A percentile compares a stretch with the other conserved stretches of the same genome.
Conservation (phyloP, 2,329 filamentous ascomycete genomes). For the Fusarium scirpi region DNA sequence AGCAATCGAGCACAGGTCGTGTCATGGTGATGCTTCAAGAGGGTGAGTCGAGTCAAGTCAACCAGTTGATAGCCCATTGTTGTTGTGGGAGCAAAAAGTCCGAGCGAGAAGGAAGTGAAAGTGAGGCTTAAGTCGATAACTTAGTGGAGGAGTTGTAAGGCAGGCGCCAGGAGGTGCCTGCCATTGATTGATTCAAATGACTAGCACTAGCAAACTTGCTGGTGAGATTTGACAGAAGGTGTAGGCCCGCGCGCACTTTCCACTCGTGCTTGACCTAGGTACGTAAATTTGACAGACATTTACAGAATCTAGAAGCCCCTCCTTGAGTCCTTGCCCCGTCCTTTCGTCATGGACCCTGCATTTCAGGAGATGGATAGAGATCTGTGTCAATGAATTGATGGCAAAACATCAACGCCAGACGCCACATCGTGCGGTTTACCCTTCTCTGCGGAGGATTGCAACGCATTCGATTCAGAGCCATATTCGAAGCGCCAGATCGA, state of each 20-base stretch:
- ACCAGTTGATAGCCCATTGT: neutral
- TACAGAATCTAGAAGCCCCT: constrained; percentile 22
- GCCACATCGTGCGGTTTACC: constrained; percentile 29
- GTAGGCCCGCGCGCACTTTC: neutral
- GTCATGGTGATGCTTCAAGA: constrained; percentile 22
- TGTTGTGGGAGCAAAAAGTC: constrained; percentile 8
- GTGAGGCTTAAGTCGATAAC: constrained; percentile 10
- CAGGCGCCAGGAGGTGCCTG: neutral
- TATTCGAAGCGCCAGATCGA: constrained; percentile 15
- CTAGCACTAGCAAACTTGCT: constrained; percentile 5
- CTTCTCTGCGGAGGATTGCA: constrained; percentile 6
- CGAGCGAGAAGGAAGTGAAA: neutral
- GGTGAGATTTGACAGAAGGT: constrained; percentile 13
- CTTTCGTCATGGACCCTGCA: constrained; percentile 18
- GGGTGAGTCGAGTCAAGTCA: constrained; percentile 7
- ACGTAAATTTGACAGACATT: constrained; percentile 6
- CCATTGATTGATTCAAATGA: constrained; percentile 13
- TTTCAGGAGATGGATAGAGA: neutral
- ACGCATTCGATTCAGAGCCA: constrained; percentile 16
- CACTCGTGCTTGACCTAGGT: neutral
- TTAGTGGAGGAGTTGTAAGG: neutral
- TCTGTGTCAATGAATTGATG: constrained; percentile 3
- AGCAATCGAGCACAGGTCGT: constrained; percentile 25
- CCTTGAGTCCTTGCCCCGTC: neutral
- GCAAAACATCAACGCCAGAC: constrained; percentile 27